phyloP scores from a whole-genome alignment of 257 asterid species.

The Ilex aquifolium region DNA sequence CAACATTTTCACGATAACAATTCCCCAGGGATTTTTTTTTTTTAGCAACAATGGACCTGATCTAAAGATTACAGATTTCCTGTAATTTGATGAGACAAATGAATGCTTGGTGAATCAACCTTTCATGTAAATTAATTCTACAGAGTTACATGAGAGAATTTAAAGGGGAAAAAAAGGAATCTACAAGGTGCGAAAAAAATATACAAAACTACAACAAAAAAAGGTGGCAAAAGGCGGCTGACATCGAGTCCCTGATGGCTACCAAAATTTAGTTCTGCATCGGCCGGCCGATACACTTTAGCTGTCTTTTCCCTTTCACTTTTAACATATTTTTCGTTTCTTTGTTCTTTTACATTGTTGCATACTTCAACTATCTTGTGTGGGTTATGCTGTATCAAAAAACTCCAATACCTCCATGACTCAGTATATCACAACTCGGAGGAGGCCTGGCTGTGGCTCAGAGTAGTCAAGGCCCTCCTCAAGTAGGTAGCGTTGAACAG shows the following conservation, averaged over 20 bases:
- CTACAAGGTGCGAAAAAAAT: neutral
- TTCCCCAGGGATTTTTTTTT: too few species aligned
- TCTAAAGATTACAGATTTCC: too few species aligned
- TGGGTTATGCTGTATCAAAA: too few species aligned
- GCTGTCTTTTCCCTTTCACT: constrained; percentile 20
- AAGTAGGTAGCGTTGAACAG: constrained; percentile 87
- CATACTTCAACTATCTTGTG: constrained; percentile 11
- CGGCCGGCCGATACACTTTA: constrained; percentile 31
- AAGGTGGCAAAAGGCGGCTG: constrained; percentile 31
- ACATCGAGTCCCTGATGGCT: constrained; percentile 30
- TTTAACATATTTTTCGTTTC: neutral
- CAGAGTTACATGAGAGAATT: constrained; percentile 33
- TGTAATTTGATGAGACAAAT: too few species aligned
- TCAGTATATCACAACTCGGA: constrained; percentile 68
- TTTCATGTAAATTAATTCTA: constrained; percentile 42
- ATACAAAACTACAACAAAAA: neutral
- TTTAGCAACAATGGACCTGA: too few species aligned
- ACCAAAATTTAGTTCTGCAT: constrained; percentile 39
- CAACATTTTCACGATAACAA: too few species aligned
- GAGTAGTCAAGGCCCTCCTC: constrained; percentile 80
- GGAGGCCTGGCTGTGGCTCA: constrained; percentile 94
- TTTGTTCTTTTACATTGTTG: neutral
- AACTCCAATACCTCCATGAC: neutral
- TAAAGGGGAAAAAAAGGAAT: neutral
- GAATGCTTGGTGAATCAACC: neutral